phyloP scores from a whole-genome alignment of 1,139 yeast genomes.

The Kodamaea derodonti region DNA sequence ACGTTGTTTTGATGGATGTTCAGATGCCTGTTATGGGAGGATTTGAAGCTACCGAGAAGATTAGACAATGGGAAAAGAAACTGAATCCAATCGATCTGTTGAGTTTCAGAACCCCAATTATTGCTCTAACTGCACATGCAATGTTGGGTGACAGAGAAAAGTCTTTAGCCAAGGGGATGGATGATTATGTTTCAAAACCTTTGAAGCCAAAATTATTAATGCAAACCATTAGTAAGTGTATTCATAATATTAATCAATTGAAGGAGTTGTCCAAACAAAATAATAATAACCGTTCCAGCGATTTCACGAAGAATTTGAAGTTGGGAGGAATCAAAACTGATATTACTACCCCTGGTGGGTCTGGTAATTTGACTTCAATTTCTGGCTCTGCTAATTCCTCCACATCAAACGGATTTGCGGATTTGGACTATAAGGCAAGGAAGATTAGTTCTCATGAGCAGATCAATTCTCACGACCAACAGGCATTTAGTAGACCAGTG shows the following conservation, averaged over 20 bases:
- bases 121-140: constrained; percentile 88
- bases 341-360: constrained; percentile 4
- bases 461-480: constrained; percentile 3
- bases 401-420: not conserved
- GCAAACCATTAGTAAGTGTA: constrained; percentile 82
- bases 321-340: constrained; percentile 29
- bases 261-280: constrained; percentile 52
- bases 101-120: constrained; percentile 72
- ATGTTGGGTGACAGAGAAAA: constrained; percentile 88
- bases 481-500: constrained; percentile 25
- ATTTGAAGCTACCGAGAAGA: constrained; percentile 82
- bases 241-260: constrained; percentile 61
- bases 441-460: constrained; percentile 29
- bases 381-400: not conserved
- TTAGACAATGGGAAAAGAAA: constrained; percentile 84
- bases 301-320: constrained; percentile 46
- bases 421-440: constrained; percentile 10
- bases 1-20: constrained; percentile 87
- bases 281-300: constrained; percentile 43
- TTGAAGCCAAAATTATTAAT: constrained; percentile 76
- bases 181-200: constrained; percentile 83
- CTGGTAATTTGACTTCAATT: not conserved
- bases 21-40: constrained; percentile 97
- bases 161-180: constrained; percentile 86
- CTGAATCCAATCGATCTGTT: constrained; percentile 68